Evolutionary conservation across 78 protist genomes (phyloP), one percentile per base, ranked within the genome.

Genomic region (Monosiga brevicollis): DNA sequence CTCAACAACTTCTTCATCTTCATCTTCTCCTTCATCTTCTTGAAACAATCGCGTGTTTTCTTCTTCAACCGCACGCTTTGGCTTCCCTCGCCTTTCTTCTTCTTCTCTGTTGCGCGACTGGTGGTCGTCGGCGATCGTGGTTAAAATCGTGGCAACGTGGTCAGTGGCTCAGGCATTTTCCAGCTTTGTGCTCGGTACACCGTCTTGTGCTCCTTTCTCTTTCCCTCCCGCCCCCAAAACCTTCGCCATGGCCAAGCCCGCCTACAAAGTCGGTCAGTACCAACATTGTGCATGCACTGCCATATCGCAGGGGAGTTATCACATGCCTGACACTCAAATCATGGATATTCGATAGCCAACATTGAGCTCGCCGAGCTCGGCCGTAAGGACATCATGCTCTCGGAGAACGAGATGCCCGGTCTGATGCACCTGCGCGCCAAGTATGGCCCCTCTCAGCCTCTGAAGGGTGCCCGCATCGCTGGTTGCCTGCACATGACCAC

Each of bases 401-500:
- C 99, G 55, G 99, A 96, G 93, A 81, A 89, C 73, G 99, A 96
- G 91, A 97, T 96, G 99, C 99, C 99, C 73, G 99, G 99, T 40
- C 97, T 98, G 37, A 97, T 98, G 99, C 79, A 91, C 41, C 62
- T 86, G 62, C 94, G 99, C 39, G 85, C 76, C 82, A 90, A 95
- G 90, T 97, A 89, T 85, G 98, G 98, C 49, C 80, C 92, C 74
- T 0, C 37, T 29, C 78, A 97, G 94, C 98, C 98, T 70, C 91
- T 98, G 74, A 70, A 82, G 42, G 99, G 99, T 55, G 96, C 94
- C 25, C 87, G 94, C 83, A 86, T 98, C 84, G 87, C 94, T 15
- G 99, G 99, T 71, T 97, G 97, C 80, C 97, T 98, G 62, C 99
- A 98, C 96, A 97, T 98, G 99, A 98, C 99, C 83, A 92, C 97